Evolutionary conservation across 148 eudicot genomes (phyloP), one percentile per base, ranked within the genome.

Genomic region (Pouteria glomerata): DNA sequence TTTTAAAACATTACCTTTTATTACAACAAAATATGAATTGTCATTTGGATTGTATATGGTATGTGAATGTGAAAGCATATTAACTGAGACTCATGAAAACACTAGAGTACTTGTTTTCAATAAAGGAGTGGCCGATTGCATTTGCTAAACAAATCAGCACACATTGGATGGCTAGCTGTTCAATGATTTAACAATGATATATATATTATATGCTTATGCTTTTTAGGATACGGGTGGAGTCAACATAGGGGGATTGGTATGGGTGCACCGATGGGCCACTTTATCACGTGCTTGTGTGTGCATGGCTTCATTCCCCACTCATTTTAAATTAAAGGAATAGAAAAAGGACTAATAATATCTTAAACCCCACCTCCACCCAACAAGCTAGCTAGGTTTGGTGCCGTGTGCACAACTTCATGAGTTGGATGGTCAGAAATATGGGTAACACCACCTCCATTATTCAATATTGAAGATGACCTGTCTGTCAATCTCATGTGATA

Each of bases 391-490:
- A n/a, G 26, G 53, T 61, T 50, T 55, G 72, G 14, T 50, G 55
- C 62, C 72, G 55, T 69, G 72, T 69, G 48, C 63, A 45, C 51
- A 50, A 69, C 51, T 37, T 69, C 41, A 8, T 42, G n/a, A n/a
- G 72, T 55, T 69, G 72, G 62, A 39, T 56, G 45, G 72, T 69
- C 62, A 55, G 34, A 35, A 24, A 15, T 35, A 24, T 69, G 62
- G 34, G 34, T 14, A 55, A 39, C 72, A 53, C 23, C 16, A 16
- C 59, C 59, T 47, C 29, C 70, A 68, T 50, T n/a, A 15, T 31
- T 68, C 42, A 51, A 6, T 34, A 12, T n/a, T n/a, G 15, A 31
- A 47, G 7, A 31, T 21, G 10, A 35, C 24, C 55, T 68, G 19
- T 53, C 29, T 52, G 3, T 51, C n/a, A 68, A 50, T 31, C 16